Evolutionary conservation across 768 basidiomycete species (phyloP).

Genomic region (Leucocoprinus leucothites): DNA sequence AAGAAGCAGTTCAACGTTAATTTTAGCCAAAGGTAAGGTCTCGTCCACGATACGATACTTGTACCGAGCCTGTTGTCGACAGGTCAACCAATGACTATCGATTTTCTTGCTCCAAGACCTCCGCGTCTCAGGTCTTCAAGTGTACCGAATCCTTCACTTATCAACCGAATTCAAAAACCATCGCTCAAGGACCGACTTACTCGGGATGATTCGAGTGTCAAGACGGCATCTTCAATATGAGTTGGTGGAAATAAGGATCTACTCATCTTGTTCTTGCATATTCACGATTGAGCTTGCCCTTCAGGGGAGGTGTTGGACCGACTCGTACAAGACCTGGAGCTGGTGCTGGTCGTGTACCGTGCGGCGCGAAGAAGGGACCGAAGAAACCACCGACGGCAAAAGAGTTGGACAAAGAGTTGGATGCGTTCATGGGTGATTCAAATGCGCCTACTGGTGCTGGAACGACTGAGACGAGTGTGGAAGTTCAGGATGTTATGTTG

Average conservation of each 20-base stretch:
- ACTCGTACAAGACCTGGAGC: conserved; percentile 40
- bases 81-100: conserved; percentile 81
- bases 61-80: conserved; percentile 12
- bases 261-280: not conserved
- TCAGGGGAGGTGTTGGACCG: conserved; percentile 40
- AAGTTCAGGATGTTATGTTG: too few relatives aligned
- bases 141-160: conserved; percentile 56
- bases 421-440: conserved; percentile 77
- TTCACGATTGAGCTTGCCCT: not conserved
- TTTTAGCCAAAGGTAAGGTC: conserved; percentile 77
- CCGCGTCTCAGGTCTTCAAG: conserved; percentile 49
- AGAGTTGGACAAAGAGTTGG: conserved; percentile 86
- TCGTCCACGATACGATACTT: not conserved
- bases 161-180: conserved; percentile 75
- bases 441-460: conserved; percentile 12
- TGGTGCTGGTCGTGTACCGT: conserved; percentile 17
- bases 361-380: conserved; percentile 12
- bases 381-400: conserved; percentile 70
- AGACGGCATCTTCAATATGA: conserved; percentile 21
- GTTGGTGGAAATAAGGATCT: too few relatives aligned
- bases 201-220: conserved; percentile 38
- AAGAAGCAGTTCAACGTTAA: conserved; percentile 83
- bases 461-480: too few relatives aligned
- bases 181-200: conserved; percentile 66
- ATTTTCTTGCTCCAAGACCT: conserved; percentile 48